Conservation (phyloP, 2,329 filamentous ascomycete species). For the Dactylellina sp. region DNA sequence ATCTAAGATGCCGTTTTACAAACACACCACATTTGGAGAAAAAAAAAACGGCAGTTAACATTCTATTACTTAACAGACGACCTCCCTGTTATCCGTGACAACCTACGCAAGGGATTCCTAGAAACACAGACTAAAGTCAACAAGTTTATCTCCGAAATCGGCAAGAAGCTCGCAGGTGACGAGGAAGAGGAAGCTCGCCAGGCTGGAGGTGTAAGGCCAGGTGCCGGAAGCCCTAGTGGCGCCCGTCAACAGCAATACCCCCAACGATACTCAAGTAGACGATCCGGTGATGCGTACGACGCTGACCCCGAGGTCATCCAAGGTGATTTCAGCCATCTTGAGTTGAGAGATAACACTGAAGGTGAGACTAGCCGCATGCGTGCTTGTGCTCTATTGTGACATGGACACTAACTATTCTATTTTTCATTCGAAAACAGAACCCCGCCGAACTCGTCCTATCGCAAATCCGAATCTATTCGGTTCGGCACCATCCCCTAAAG, state of each 20-base stretch:
- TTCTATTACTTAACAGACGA: slow-evolving; percentile 75
- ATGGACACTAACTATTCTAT: no score
- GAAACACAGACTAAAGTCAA: slow-evolving; percentile 96
- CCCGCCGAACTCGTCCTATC: slow-evolving; percentile 73
- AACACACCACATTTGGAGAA: no score
- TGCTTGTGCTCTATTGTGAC: no score
- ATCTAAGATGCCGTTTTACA: no score
- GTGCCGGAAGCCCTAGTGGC: slow-evolving; percentile 62
- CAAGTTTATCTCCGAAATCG: slow-evolving; percentile 88
- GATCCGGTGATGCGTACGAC: slow-evolving; percentile 83
- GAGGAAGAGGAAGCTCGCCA: slow-evolving; percentile 73
- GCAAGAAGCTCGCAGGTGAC: slow-evolving; percentile 93
- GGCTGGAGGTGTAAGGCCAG: slow-evolving; percentile 58
- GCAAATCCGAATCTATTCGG: slow-evolving; percentile 86
- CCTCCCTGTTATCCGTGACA: slow-evolving; percentile 90
- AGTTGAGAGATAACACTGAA: slow-evolving; percentile 69
- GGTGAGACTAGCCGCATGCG: slow-evolving; percentile 65
- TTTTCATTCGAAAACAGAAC: slow-evolving; percentile 66
- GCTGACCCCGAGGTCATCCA: slow-evolving; percentile 89
- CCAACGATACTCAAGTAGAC: slow-evolving; percentile 78
- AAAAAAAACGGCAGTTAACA: not conserved
- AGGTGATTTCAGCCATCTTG: slow-evolving; percentile 82
- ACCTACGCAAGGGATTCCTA: slow-evolving; percentile 90
- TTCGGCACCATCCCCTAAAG: slow-evolving; percentile 67
- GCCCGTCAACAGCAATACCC: slow-evolving; percentile 59